Evolutionary conservation across 345 rosid genomes (phyloP), one percentile per base, ranked within the genome.

Genomic region (Boechera stricta): DNA sequence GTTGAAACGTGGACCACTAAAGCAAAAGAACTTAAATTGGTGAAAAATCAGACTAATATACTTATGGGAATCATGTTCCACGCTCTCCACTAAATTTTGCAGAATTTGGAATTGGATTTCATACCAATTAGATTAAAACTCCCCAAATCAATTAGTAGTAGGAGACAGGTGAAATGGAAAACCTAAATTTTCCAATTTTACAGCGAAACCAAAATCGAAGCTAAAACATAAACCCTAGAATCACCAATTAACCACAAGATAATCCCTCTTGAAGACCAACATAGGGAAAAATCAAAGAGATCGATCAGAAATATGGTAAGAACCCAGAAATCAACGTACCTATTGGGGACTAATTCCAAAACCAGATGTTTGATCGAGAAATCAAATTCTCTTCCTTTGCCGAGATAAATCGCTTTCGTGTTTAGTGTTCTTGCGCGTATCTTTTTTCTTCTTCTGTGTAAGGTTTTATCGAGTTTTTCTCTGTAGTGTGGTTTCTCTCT

Each of bases 321-420:
- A 4, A 15, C 1, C n/a, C 3, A 71, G 64, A 64, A 45, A 64
- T 48, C 7, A 18, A 42, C 77, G 8, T 66, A 78, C 81, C 81
- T 58, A 7, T 38, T 28, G 45, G 49, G 16, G 18, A 29, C 2
- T 42, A 3, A 77, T 26, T 36, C 35, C 60, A 10, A 6, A 44
- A 13, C 10, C 24, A 10, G 26, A 26, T 58, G 26, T 13, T 7
- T 6, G 51, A 58, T 58, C 9, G 41, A n/a, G 41, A n/a, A 67
- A 75, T 75, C 24, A 44, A 39, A 58, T 10, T 59, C 13, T 59
- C 45, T 38, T 49, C 31, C 68, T 28, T 4, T 26, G 1, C 6
- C 0, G 7, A 26, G 48, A 24, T 0, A 16, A 29, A 42, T 66
- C 10, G 41, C 36, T 39, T 39, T 9, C 45, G 7, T 7, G 16